Evolutionary conservation across 129 eudicot genomes (phyloP).

Genomic region (Centrapalus pauciflorus): DNA sequence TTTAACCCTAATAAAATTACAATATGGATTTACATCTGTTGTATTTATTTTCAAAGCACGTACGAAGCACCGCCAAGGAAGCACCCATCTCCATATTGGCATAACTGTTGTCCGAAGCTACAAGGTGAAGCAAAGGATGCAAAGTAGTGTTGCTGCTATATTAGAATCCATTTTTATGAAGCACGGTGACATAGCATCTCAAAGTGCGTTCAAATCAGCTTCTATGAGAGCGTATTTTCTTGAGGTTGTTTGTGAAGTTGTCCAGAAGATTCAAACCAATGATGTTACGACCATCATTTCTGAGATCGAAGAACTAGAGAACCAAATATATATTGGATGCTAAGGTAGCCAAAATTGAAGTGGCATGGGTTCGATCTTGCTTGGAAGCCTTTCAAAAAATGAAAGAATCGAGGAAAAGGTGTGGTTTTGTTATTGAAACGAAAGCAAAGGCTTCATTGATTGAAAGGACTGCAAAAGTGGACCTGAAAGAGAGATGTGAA

Average conservation of each 20-base stretch:
- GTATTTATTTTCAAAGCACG: too few species aligned
- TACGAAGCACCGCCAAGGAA: too few species aligned
- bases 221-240: constrained; percentile 23
- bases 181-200: constrained; percentile 32
- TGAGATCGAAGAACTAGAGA: constrained; percentile 12
- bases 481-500: constrained; percentile 19
- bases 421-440: neutral
- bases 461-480: constrained; percentile 23
- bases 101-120: constrained; percentile 28
- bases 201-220: constrained; percentile 17
- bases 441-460: constrained; percentile 17
- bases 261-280: constrained; percentile 16
- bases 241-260: constrained; percentile 21
- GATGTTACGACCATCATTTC: too few species aligned
- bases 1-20: too few species aligned
- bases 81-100: too few species aligned
- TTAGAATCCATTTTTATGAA: constrained; percentile 33
- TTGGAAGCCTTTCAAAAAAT: neutral
- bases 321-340: constrained; percentile 2
- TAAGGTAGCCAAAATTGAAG: constrained; percentile 20
- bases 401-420: neutral
- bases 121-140: constrained; percentile 35
- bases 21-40: too few species aligned
- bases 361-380: constrained; percentile 23
- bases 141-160: constrained; percentile 22